phyloP scores from a whole-genome alignment of 495 filamentous ascomycete species.

The Hypoxylon perforatum region DNA sequence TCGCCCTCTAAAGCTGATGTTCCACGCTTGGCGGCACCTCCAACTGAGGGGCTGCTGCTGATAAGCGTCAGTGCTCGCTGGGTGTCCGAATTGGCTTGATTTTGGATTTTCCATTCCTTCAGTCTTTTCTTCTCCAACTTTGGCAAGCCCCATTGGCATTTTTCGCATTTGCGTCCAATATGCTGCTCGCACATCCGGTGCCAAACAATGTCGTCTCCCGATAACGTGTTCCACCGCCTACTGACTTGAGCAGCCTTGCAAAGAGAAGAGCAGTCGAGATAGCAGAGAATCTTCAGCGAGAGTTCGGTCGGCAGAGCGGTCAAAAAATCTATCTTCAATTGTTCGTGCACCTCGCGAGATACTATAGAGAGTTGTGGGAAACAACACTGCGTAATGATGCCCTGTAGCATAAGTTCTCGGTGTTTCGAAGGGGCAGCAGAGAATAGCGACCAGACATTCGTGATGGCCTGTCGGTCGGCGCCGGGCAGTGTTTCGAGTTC shows the following conservation, averaged over 20 bases:
- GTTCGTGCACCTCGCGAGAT: conserved; percentile 84
- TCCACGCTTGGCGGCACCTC: conserved; percentile 44
- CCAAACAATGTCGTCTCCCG: conserved; percentile 98
- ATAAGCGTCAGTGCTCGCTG: conserved; percentile 25
- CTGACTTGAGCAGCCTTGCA: conserved; percentile 98
- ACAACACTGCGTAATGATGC: conserved; percentile 94
- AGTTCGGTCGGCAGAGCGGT: conserved; percentile 88
- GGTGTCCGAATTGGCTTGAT: conserved; percentile 60
- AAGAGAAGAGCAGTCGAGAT: conserved; percentile 93
- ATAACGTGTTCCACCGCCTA: conserved; percentile 83
- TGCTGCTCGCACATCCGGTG: conserved; percentile 99
- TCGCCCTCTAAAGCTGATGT: conserved; percentile 44
- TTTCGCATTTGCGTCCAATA: conserved; percentile 89
- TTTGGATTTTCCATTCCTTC: conserved; percentile 86
- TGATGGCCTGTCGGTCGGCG: conserved; percentile 90
- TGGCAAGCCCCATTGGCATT: conserved; percentile 96
- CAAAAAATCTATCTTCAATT: conserved; percentile 95
- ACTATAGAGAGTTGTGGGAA: conserved; percentile 96
- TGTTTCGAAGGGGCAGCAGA: conserved; percentile 95
- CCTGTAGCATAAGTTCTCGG: conserved; percentile 92
- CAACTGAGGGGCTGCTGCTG: conserved; percentile 5
- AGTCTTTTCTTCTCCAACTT: conserved; percentile 88
- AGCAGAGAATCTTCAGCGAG: conserved; percentile 91
- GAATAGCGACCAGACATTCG: conserved; percentile 96
- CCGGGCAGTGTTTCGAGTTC: conserved; percentile 84